phyloP scores from a whole-genome alignment of 2,329 filamentous ascomycete genomes.

The Aureobasidium zeae region DNA sequence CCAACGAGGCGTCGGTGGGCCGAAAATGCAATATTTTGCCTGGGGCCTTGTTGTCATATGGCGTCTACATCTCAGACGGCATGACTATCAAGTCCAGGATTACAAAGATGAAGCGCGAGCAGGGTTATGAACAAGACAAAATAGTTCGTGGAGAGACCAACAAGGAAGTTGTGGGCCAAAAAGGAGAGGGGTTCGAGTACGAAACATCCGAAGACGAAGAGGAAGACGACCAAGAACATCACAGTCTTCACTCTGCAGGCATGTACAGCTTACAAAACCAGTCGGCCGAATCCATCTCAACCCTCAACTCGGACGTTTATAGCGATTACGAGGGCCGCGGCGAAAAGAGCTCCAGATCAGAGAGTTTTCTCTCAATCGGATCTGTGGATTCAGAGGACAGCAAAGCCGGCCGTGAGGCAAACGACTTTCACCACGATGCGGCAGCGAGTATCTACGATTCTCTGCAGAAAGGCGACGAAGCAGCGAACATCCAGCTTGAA shows the following conservation, averaged over 20 bases:
- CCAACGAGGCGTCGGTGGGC: slow-evolving; percentile 61
- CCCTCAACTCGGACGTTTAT: slow-evolving; percentile 45
- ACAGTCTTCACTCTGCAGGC: slow-evolving; percentile 28
- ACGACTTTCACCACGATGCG: slow-evolving; percentile 77
- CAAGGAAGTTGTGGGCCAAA: slow-evolving; percentile 45
- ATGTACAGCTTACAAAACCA: slow-evolving; percentile 44
- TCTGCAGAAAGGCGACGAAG: slow-evolving; percentile 59
- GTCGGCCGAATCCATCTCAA: slow-evolving; percentile 53
- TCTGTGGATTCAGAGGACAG: slow-evolving; percentile 60
- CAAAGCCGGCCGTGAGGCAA: slow-evolving; percentile 28
- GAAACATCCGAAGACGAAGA: slow-evolving; percentile 50
- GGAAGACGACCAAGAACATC: slow-evolving; percentile 46
- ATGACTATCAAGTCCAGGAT: slow-evolving; percentile 40
- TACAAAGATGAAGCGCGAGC: slow-evolving; percentile 38
- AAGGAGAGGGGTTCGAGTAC: slow-evolving; percentile 54
- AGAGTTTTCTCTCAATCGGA: slow-evolving; percentile 41
- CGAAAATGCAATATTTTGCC: slow-evolving; percentile 58
- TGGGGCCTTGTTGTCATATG: slow-evolving; percentile 71
- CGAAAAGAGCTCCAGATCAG: slow-evolving; percentile 20
- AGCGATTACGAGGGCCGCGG: slow-evolving; percentile 29
- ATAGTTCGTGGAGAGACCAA: slow-evolving; percentile 34
- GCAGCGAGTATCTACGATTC: slow-evolving; percentile 80
- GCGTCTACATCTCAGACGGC: slow-evolving; percentile 60
- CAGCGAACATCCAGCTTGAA: slow-evolving; percentile 85
- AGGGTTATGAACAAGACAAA: slow-evolving; percentile 34